These are phyloP conservation scores for Nitzschia sp. DNA, from an alignment of 108 stramenopile genomes.

Conservation along the genomic window DNA sequence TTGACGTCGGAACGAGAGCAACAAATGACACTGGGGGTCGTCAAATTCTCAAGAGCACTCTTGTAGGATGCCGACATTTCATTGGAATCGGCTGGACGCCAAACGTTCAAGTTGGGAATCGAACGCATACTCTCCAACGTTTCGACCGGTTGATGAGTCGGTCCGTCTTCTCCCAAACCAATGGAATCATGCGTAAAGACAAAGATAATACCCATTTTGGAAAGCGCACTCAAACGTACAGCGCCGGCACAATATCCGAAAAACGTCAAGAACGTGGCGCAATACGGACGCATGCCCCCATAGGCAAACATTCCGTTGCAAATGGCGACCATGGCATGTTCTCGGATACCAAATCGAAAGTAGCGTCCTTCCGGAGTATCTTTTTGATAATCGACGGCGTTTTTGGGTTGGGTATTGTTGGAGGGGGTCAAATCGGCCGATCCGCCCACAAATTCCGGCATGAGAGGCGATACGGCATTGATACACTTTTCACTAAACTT, in stretches of 20 bases:
- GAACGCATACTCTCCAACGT: constrained; percentile 87
- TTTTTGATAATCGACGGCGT: constrained; percentile 89
- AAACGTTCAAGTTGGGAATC: constrained; percentile 94
- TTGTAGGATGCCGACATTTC: constrained; percentile 93
- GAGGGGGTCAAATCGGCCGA: constrained; percentile 97
- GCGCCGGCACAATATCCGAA: constrained; percentile 95
- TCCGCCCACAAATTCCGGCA: constrained; percentile 98
- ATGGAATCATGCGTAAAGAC: constrained; percentile 98
- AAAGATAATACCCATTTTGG: constrained; percentile 92
- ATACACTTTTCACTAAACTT: constrained; percentile 82
- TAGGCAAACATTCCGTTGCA: constrained; percentile 96
- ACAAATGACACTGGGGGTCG: constrained; percentile 91
- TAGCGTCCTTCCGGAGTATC: constrained; percentile 84
- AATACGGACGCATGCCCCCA: constrained; percentile 93
- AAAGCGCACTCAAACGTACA: constrained; percentile 88
- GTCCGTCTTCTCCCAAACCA: constrained; percentile 99
- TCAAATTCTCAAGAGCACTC: constrained; percentile 47
- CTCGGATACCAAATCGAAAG: constrained; percentile 96
- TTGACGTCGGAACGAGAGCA: constrained; percentile 78
- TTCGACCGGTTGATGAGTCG: constrained; percentile 98
- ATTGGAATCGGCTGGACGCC: constrained; percentile 96
- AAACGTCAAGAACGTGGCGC: constrained; percentile 99
- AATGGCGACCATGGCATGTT: constrained; percentile 98
- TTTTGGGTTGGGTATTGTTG: constrained; percentile 87
- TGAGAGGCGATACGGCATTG: constrained; percentile 73